These are phyloP conservation scores for Chlamydomonas reinhardtii DNA, from an alignment of 163 green algal species.

Conservation along the genomic window DNA sequence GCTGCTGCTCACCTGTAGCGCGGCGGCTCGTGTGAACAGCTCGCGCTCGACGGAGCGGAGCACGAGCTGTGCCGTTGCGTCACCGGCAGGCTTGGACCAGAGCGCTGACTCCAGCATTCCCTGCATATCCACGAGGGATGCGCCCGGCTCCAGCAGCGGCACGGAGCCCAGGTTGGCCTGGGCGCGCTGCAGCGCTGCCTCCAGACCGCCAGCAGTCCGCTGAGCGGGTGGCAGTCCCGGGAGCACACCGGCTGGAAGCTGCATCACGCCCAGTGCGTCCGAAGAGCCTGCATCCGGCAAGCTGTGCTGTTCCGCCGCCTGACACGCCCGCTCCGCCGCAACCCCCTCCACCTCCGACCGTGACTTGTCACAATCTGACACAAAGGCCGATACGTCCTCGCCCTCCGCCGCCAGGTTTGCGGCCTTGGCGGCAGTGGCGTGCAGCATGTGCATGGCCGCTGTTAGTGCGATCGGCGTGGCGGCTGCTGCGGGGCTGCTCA, in stretches of 20 bases:
- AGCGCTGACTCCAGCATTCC: background rate
- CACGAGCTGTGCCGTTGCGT: background rate
- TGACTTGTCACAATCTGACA: slow-evolving; percentile 29
- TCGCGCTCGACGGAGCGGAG: slow-evolving; percentile 48
- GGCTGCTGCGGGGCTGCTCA: background rate
- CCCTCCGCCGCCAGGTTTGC: slow-evolving; percentile 45
- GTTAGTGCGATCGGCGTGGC: slow-evolving; percentile 34
- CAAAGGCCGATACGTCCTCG: slow-evolving; percentile 46
- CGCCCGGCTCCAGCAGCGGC: slow-evolving; percentile 4
- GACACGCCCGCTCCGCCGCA: slow-evolving; percentile 4
- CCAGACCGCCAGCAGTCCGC: background rate
- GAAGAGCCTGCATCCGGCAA: slow-evolving; percentile 11
- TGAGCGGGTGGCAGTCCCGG: background rate
- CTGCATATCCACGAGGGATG: background rate
- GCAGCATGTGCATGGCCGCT: slow-evolving; percentile 48
- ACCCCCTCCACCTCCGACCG: slow-evolving; percentile 14
- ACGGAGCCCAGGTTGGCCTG: slow-evolving; percentile 34
- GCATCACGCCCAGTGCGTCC: background rate
- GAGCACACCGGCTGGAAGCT: slow-evolving; percentile 21
- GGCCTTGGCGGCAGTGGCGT: slow-evolving; percentile 15
- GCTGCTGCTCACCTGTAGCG: background rate
- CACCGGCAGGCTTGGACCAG: background rate
- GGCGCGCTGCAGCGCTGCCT: slow-evolving; percentile 6
- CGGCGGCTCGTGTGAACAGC: slow-evolving; percentile 41
- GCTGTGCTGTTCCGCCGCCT: background rate